Conservation (phyloP, 345 rosid species). For the Eucalyptus virginea region DNA sequence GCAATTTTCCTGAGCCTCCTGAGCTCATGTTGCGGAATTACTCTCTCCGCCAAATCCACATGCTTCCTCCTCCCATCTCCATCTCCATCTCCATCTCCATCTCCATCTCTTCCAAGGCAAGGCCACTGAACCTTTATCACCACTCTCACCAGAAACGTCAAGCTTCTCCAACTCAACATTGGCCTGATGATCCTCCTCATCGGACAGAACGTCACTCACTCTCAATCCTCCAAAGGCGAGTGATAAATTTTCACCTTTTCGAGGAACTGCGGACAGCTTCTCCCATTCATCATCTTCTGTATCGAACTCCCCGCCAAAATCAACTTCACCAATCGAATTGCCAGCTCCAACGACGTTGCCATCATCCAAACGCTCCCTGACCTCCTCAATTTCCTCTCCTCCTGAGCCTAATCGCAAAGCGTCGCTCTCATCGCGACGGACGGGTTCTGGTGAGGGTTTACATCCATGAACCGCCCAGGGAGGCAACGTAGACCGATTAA, state of each 20-base stretch:
- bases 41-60: constrained; percentile 39
- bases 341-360: not conserved
- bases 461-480: constrained; percentile 56
- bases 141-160: not conserved
- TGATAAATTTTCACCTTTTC: not conserved
- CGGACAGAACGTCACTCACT: not conserved
- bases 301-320: not conserved
- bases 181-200: not conserved
- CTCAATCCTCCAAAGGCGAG: not conserved
- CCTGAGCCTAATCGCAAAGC: constrained; percentile 4
- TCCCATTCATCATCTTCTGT: not conserved
- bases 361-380: not conserved
- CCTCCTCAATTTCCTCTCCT: not conserved
- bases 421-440: not conserved
- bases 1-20: constrained; percentile 65
- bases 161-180: not conserved
- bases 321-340: not conserved
- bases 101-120: not conserved
- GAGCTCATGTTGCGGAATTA: constrained; percentile 63
- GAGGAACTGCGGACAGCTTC: not conserved
- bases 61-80: constrained; percentile 1
- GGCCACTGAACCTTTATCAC: not conserved
- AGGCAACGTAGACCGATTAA: constrained; percentile 12
- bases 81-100: not conserved
- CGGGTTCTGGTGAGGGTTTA: not conserved